Evolutionary conservation across 257 asterid genomes (phyloP).

Genomic region (Nicotiana otophora): DNA sequence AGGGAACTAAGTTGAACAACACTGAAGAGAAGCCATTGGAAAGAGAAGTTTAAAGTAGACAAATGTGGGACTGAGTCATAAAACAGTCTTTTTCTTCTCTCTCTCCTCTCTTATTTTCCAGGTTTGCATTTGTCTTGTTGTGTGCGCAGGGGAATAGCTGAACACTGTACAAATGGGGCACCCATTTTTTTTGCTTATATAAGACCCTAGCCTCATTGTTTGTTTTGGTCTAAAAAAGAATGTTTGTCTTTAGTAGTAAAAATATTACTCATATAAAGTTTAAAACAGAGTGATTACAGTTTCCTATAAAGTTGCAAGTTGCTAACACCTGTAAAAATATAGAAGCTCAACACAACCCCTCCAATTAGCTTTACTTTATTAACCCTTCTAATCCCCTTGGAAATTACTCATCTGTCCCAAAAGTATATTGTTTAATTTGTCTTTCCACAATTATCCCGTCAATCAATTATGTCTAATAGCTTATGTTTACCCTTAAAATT

Average conservation of each 20-base stretch:
- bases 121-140: constrained; percentile 4
- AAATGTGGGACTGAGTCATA: not conserved
- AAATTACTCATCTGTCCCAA: not conserved
- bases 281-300: not conserved
- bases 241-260: not conserved
- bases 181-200: not conserved
- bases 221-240: not conserved
- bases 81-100: not conserved
- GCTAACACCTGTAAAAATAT: not conserved
- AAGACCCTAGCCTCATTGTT: not conserved
- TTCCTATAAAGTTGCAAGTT: not conserved
- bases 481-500: no score
- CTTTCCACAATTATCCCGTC: not conserved
- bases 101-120: not conserved
- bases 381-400: not conserved
- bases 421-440: not conserved
- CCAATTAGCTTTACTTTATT: not conserved
- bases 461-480: no score
- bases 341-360: not conserved
- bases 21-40: not conserved
- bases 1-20: not conserved
- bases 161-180: not conserved
- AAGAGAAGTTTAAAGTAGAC: not conserved
- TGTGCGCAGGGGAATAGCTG: not conserved
- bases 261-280: no score